Base-by-base conservation (phyloP, 306 rosid genomes). In the Quercus aquifolioides region DNA sequence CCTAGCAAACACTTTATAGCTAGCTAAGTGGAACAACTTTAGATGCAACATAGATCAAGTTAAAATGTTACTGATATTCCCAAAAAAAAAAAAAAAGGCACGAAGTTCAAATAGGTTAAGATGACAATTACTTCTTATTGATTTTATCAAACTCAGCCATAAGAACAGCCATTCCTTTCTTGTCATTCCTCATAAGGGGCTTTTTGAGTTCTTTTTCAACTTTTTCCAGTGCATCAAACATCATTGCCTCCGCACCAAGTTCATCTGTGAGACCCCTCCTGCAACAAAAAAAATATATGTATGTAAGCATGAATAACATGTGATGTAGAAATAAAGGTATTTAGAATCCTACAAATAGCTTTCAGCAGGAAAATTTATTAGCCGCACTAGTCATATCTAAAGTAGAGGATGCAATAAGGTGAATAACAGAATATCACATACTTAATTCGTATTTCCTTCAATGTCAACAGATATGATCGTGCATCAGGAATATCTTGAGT, bases 401-500 rank as follows among this genome's bases (percentile, higher is more conserved):
- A 65, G 59, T 25, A 82, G 51, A 76, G 63, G 80, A 67, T 56
- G 55, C 31, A 81, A 65, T 70, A 60, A 71, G 62, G 55, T 38
- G 13, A 81, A 74, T 38, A 74, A 78, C 63, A 72, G 82, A 83
- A 21, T 63, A 68, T 54, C 68, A 82, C 86, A 25, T 81, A 95
- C 98, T 85, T 89, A 77, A 78, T 85, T 80, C 99, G 85, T 54
- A 93, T 89, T 78, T 93, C 99, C 88, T 90, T 88, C 96, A 90
- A 54, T 21, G 94, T 85, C 90, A 93, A 79, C 78, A 95, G 89
- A 90, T 92, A 93, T 76, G 98, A 81, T 21, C 91, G 87, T n/a
- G 94, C 98, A 88, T 95, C 99, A 51, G 93, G 96, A 82, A 93
- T 89, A 78, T 90, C 93, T 20, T 79, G 69, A n/a, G 99, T 95